Base-by-base conservation (phyloP, 2,329 filamentous ascomycete species). In the Microdochium trichocladiopsis region DNA sequence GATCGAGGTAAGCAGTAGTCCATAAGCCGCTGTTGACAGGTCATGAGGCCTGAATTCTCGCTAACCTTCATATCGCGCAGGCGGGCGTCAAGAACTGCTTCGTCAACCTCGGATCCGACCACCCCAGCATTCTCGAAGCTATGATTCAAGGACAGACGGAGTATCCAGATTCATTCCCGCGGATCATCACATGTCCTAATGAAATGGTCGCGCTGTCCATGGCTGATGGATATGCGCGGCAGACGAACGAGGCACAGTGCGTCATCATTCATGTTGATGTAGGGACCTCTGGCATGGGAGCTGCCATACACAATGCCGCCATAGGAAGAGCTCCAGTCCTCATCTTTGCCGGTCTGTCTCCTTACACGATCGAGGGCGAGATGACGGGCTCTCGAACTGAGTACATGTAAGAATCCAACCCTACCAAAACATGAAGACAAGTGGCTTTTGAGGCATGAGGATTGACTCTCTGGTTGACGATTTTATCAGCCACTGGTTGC, bases 211-310 rank as follows among this genome's bases (percentile, higher is more conserved):
- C 86, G 5, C 74, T 90, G 10, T 90, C 86, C 28, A 87, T 88
- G 83, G 87, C 87, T 10, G 86, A 90, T 63, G 87, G 87, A 37
- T 89, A 86, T 61, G 86, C 86, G 47, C 78, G 84, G 37, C 67
- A 86, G 9, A 85, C 84, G 1, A 78, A 80, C 48, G 78, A 82
- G 55, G 83, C 85, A 0, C 86, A 90, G 70, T 83, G 80, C 54
- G 86, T 90, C 6, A 80, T 90, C 53, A 79, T 88, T 2, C 85
- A 90, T 58, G 86, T 90, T 55, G 87, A 90, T 59, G 86, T 90
- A 9, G 87, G 87, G n/a, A 90, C 86, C 0, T 86, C 89, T 67
- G 87, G 83, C 16, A 76, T 90, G 2, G 85, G 77, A n/a, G 81
- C 85, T 21, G 87, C 86, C 0, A 76, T 90, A 0, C 87, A 90